Evolutionary conservation across 257 asterid species (phyloP).

Genomic region (Ajuga chamaepitys): DNA sequence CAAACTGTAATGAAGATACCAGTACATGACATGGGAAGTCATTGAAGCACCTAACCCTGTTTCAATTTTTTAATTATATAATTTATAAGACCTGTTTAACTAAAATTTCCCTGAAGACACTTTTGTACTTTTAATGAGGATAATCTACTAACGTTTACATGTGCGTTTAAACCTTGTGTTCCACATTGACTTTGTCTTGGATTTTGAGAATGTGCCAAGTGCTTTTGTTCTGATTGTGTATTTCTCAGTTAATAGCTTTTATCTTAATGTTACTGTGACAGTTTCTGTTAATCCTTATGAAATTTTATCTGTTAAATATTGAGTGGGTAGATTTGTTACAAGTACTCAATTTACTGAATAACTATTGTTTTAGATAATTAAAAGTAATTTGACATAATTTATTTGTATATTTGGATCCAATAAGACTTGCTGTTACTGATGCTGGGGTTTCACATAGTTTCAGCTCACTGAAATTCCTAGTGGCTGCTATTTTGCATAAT

Average conservation of each 20-base stretch:
- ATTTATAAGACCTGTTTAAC: neutral
- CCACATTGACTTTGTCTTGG: neutral
- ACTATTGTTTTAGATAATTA: neutral
- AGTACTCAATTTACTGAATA: neutral
- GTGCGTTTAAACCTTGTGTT: neutral
- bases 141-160: neutral
- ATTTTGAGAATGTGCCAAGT: neutral
- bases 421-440: neutral
- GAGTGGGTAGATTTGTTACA: neutral
- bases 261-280: neutral
- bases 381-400: neutral
- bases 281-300: neutral
- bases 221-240: neutral
- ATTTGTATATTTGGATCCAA: neutral
- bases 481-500: slow-evolving; percentile 12
- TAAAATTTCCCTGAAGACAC: neutral
- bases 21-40: neutral
- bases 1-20: neutral
- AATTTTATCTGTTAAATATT: neutral
- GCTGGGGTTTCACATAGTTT: neutral
- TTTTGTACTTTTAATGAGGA: neutral
- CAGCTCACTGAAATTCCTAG: neutral
- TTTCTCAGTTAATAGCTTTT: neutral
- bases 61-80: neutral
- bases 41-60: neutral